phyloP scores from a whole-genome alignment of 495 filamentous ascomycete genomes.

The Daldinia childiae region DNA sequence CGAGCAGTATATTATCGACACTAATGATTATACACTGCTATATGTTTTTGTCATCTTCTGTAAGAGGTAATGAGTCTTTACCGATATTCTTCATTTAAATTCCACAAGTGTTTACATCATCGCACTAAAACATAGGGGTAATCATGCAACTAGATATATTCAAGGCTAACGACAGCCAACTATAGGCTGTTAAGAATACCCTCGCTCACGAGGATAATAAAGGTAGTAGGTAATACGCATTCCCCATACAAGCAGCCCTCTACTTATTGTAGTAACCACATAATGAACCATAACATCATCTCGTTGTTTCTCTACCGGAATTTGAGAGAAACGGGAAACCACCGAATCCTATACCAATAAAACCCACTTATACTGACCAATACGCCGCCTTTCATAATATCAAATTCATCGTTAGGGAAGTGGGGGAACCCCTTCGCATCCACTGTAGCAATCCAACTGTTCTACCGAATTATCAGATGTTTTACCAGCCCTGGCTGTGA shows the following conservation, averaged over 20 bases:
- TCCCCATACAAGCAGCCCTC: neutral
- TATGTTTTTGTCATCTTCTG: too few species aligned
- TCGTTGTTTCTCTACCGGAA: neutral
- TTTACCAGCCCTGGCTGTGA: conserved; percentile 27
- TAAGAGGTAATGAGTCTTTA: too few species aligned
- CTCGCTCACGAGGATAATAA: neutral
- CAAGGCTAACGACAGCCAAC: neutral
- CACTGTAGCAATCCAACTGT: neutral
- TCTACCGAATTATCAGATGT: neutral
- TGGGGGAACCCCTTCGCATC: neutral
- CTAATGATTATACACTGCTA: too few species aligned
- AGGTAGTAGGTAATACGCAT: neutral
- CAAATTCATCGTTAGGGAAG: neutral
- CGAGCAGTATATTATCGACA: too few species aligned
- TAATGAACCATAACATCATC: neutral
- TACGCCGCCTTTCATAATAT: neutral
- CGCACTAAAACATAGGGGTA: too few species aligned
- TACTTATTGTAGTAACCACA: neutral
- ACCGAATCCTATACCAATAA: neutral
- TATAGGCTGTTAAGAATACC: neutral
- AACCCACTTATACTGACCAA: neutral
- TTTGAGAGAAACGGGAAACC: neutral
- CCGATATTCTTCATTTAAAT: too few species aligned
- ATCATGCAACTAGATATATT: too few species aligned
- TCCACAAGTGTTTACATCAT: too few species aligned